phyloP scores from a whole-genome alignment of 2,329 filamentous ascomycete genomes.

The Pseudonectria foliicola region DNA sequence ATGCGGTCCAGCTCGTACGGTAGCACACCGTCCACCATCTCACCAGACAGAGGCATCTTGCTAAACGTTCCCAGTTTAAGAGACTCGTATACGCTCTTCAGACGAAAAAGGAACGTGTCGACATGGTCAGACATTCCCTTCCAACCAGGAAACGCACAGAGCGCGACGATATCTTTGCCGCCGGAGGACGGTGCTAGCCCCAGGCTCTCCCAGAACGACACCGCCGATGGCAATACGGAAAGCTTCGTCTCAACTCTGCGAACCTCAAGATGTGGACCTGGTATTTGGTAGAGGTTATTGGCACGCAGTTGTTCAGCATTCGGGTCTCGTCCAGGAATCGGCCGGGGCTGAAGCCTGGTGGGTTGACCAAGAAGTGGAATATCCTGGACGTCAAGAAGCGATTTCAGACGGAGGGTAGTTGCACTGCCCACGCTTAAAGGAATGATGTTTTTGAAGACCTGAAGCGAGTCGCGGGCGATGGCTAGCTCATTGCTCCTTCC shows the following conservation, averaged over 20 bases:
- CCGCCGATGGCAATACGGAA: slow-evolving; percentile 66
- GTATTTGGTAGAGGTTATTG: slow-evolving; percentile 54
- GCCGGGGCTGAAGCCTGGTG: slow-evolving; percentile 44
- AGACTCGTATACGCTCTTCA: slow-evolving; percentile 66
- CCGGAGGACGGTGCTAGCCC: slow-evolving; percentile 66
- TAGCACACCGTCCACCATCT: slow-evolving; percentile 38
- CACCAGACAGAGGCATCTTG: slow-evolving; percentile 35
- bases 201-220: slow-evolving; percentile 76
- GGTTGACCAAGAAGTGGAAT: slow-evolving; percentile 46
- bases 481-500: slow-evolving; percentile 36
- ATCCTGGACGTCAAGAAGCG: slow-evolving; percentile 51
- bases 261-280: slow-evolving; percentile 64
- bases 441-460: slow-evolving; percentile 38
- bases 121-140: slow-evolving; percentile 56
- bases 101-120: slow-evolving; percentile 57
- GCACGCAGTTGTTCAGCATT: slow-evolving; percentile 41
- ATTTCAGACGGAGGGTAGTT: slow-evolving; percentile 34
- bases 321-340: slow-evolving; percentile 33
- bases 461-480: slow-evolving; percentile 41
- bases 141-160: slow-evolving; percentile 64
- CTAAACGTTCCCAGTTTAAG: slow-evolving; percentile 64
- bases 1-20: slow-evolving; percentile 43
- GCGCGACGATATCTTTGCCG: slow-evolving; percentile 61
- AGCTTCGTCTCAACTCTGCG: slow-evolving; percentile 62
- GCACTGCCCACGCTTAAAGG: slow-evolving; percentile 36